Conservation (phyloP, 2,329 filamentous ascomycete genomes). For the Hypoxylon sp. region DNA sequence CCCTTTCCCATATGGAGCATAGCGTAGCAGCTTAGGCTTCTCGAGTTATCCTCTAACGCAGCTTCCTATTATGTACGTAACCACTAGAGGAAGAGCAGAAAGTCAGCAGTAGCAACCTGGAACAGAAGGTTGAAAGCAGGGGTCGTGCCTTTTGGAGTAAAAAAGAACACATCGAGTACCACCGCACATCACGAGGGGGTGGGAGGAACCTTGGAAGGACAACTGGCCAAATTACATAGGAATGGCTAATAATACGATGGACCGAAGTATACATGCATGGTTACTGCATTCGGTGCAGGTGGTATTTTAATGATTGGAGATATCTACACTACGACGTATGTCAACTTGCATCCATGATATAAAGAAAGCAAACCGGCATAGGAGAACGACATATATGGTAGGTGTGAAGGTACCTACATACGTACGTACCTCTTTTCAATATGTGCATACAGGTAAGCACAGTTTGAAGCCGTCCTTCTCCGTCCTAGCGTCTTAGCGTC, state of each 20-base stretch:
- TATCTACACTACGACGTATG: neutral
- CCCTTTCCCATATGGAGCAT: constrained; percentile 11
- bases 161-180: constrained; percentile 1
- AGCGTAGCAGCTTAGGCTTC: constrained; percentile 10
- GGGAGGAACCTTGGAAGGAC: constrained; percentile 6
- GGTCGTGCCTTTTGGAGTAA: constrained; percentile 12
- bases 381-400: no score
- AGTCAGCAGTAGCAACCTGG: constrained; percentile 25
- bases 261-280: neutral
- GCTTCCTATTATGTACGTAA: constrained; percentile 3
- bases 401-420: neutral
- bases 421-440: neutral
- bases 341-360: neutral
- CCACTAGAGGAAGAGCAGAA: constrained; percentile 24
- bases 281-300: constrained; percentile 12
- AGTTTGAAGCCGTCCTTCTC: neutral
- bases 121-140: neutral
- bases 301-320: neutral
- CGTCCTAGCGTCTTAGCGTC: no score
- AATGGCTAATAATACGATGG: constrained; percentile 2
- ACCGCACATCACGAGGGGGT: constrained; percentile 27
- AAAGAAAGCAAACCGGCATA: constrained; percentile 4
- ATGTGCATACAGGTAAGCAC: neutral
- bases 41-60: constrained; percentile 10
- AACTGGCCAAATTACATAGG: constrained; percentile 6